Percentiles rank a stretch among this genome's conserved stretches.
phyloP scores from a whole-genome alignment of 2,329 filamentous ascomycete species.

The Fusarium nematophilum region DNA sequence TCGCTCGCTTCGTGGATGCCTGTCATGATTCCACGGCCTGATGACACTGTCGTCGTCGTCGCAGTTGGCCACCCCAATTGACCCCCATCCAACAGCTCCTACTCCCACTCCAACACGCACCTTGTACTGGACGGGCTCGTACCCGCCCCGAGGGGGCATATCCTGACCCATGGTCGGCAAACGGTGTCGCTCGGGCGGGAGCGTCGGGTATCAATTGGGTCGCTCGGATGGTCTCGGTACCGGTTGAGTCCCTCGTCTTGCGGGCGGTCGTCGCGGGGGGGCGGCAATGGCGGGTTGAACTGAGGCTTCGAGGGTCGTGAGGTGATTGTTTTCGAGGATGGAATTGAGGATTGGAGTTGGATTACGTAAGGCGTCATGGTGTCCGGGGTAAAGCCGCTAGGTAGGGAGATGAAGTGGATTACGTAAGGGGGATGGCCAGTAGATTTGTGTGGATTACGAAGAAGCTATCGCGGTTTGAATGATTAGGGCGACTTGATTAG shows the following conservation, averaged over 20 bases:
- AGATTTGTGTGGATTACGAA: conserved; percentile 32
- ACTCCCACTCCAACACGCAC: conserved; percentile 59
- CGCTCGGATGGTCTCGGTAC: conserved; percentile 15
- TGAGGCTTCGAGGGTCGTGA: conserved; percentile 28
- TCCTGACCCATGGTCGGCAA: conserved; percentile 88
- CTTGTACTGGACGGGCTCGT: conserved; percentile 97
- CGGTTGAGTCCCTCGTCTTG: conserved; percentile 22
- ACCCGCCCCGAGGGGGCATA: conserved; percentile 95
- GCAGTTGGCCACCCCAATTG: no score
- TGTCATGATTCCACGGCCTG: no score
- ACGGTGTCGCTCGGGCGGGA: conserved; percentile 24
- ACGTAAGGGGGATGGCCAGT: conserved; percentile 30
- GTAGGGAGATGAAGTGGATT: neutral
- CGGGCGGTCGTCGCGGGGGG: conserved; percentile 9
- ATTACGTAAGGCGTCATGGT: conserved; percentile 43
- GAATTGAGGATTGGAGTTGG: conserved; percentile 27
- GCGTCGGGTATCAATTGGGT: conserved; percentile 10
- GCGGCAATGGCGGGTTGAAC: neutral
- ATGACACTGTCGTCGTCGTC: no score
- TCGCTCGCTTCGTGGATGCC: neutral
- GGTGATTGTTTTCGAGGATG: conserved; percentile 43
- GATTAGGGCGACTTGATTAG: no score
- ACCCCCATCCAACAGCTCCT: neutral
- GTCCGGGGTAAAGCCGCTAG: conserved; percentile 13
- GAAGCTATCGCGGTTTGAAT: no score